Percentiles rank a stretch among this genome's conserved stretches.
Conservation (phyloP, 257 asterid species). For the Oldenlandia corymbosa region DNA sequence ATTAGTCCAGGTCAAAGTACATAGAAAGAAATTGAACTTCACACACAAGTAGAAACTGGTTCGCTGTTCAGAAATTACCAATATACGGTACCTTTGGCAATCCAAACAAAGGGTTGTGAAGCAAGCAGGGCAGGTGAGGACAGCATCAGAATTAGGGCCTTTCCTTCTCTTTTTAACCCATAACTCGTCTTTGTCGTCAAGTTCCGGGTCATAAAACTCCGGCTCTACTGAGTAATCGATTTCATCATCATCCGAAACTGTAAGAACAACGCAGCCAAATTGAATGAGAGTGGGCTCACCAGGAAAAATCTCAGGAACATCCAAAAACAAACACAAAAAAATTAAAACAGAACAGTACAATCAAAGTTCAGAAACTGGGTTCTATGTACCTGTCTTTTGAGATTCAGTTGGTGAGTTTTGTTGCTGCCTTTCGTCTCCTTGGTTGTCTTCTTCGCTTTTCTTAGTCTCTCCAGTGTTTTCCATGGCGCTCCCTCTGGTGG, state of each 20-base stretch:
- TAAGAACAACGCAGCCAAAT: not conserved
- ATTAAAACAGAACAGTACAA: no score
- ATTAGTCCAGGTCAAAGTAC: no score
- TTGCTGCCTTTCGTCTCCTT: no score
- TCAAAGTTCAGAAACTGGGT: no score
- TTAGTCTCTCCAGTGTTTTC: no score
- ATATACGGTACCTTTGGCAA: slow-evolving; percentile 96
- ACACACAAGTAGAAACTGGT: no score
- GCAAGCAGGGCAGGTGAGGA: slow-evolving; percentile 96
- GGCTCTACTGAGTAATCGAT: slow-evolving; percentile 79
- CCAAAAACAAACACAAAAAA: not conserved
- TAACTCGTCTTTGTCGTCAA: slow-evolving; percentile 63
- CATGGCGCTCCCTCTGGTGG: no score
- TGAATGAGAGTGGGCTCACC: not conserved
- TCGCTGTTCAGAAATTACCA: not conserved
- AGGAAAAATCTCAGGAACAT: not conserved
- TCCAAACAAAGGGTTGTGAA: slow-evolving; percentile 85
- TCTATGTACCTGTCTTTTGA: no score
- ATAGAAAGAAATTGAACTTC: no score
- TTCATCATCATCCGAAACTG: slow-evolving; percentile 90
- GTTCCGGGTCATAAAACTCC: slow-evolving; percentile 65
- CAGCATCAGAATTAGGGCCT: slow-evolving; percentile 71
- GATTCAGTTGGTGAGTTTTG: no score
- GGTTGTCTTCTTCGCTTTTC: no score
- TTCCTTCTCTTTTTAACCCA: slow-evolving; percentile 70